Conservation (phyloP, 1,284 basidiomycete genomes). For the Chondrostereum purpureum region DNA sequence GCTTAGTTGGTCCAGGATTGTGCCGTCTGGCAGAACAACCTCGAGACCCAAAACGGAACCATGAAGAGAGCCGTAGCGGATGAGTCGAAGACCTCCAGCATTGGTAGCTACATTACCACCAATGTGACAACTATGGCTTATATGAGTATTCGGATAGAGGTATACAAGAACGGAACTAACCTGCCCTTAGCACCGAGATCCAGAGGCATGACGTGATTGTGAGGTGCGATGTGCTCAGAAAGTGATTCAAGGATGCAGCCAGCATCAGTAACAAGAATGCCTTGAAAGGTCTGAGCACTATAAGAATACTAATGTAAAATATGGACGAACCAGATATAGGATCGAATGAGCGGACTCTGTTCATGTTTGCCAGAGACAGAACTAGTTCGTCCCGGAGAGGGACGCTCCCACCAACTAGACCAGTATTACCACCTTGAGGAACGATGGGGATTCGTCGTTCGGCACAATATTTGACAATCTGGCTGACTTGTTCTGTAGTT, state of each 20-base stretch:
- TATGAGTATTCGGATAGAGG: constrained; percentile 10
- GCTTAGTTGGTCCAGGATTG: constrained; percentile 81
- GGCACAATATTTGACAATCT: constrained; percentile 83
- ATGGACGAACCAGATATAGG: constrained; percentile 67
- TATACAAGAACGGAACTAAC: constrained; percentile 28
- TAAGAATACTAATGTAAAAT: constrained; percentile 11
- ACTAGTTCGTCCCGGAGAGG: constrained; percentile 89
- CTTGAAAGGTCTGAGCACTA: constrained; percentile 27
- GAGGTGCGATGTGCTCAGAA: constrained; percentile 80
- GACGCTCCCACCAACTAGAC: constrained; percentile 94
- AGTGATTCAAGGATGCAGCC: constrained; percentile 93
- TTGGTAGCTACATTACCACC: constrained; percentile 98
- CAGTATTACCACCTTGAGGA: constrained; percentile 98
- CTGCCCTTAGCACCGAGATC: constrained; percentile 98
- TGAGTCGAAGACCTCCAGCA: constrained; percentile 89
- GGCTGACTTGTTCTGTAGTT: constrained; percentile 81
- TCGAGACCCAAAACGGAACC: constrained; percentile 96
- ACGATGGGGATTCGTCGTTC: constrained; percentile 79
- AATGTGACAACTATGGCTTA: constrained; percentile 79
- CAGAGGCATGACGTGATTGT: constrained; percentile 95
- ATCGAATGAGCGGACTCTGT: constrained; percentile 87
- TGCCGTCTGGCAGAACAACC: constrained; percentile 95
- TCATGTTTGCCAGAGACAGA: constrained; percentile 79
- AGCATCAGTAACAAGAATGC: constrained; percentile 76
- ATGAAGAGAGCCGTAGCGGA: constrained; percentile 94